Evolutionary conservation across 2,329 filamentous ascomycete species (phyloP), one percentile per base, ranked within the genome.

Genomic region (Aspergillus sp.): DNA sequence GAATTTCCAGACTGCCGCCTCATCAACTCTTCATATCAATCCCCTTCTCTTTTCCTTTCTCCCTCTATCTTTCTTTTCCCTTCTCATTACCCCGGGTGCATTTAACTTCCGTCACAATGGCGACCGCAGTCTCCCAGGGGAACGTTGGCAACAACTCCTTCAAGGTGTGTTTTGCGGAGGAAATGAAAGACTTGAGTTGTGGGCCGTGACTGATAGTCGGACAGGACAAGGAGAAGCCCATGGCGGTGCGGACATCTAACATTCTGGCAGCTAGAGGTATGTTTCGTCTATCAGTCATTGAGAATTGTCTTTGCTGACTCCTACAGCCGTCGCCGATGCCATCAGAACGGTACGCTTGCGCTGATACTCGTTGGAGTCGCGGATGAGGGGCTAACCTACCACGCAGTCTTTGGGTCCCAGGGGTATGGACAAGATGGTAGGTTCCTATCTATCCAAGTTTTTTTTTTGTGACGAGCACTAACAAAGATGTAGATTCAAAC

Each of bases 351-450:
- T 83, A 79, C 64, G 76, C 54, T 49, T 54, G 36, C 11, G 40
- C n/a, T 16, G 17, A 45, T 16, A 45, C 35, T 30, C 19, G 54
- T 55, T 52, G 24, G 42, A 51, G 51, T 56, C 51, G 45, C 48
- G 57, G 55, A 67, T 69, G 67, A 70, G 70, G 66, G 69, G 65
- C 72, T 73, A 73, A 73, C 65, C 62, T 54, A 57, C 47, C 53
- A 57, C 58, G 60, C 65, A 82, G 73, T 97, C 94, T 57, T 82
- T 99, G 62, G 94, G 94, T 60, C 94, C 94, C 61, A 86, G 94
- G 75, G 94, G 94, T 70, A 96, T 96, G 92, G 92, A 96, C 79
- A 96, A 96, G 81, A 96, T 96, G 92, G 79, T 82, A 71, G 50
- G 71, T 32, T 40, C 14, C 17, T 24, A 3, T 17, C 20, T 11